Evolutionary conservation across 2,329 filamentous ascomycete species (phyloP).

Genomic region (Hypomyces perniciosus): DNA sequence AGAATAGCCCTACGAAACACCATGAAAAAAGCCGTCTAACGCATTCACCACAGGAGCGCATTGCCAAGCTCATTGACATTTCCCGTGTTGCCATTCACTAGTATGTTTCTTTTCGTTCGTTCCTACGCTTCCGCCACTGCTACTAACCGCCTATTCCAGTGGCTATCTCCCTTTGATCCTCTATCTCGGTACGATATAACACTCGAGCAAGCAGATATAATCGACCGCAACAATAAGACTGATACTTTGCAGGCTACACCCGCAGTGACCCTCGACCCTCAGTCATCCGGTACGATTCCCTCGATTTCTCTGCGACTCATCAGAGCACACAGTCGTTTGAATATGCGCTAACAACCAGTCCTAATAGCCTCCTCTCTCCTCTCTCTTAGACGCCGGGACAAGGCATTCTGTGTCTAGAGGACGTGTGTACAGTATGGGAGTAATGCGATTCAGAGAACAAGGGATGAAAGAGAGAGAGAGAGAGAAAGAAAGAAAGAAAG

Average conservation of each 20-base stretch:
- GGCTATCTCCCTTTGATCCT: slow-evolving; percentile 95
- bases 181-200: slow-evolving; percentile 69
- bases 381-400: slow-evolving; percentile 44
- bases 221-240: slow-evolving; percentile 16
- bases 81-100: slow-evolving; percentile 94
- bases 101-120: slow-evolving; percentile 44
- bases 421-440: slow-evolving; percentile 8
- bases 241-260: slow-evolving; percentile 65
- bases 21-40: slow-evolving; percentile 9
- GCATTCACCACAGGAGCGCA: slow-evolving; percentile 68
- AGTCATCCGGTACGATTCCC: slow-evolving; percentile 45
- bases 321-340: neutral
- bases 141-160: slow-evolving; percentile 46
- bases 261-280: slow-evolving; percentile 87
- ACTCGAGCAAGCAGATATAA: slow-evolving; percentile 4
- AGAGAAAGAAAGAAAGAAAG: slow-evolving; percentile 11
- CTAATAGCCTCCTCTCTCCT: slow-evolving; percentile 53
- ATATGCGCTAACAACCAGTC: slow-evolving; percentile 13
- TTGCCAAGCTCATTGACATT: slow-evolving; percentile 92
- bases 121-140: neutral
- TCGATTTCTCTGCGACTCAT: neutral
- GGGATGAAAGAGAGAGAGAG: neutral
- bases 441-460: neutral
- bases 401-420: neutral
- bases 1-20: neutral